Percentiles rank a stretch among this genome's conserved stretches.
Conservation (phyloP, 2,329 filamentous ascomycete genomes). For the Monosporascus sp. region DNA sequence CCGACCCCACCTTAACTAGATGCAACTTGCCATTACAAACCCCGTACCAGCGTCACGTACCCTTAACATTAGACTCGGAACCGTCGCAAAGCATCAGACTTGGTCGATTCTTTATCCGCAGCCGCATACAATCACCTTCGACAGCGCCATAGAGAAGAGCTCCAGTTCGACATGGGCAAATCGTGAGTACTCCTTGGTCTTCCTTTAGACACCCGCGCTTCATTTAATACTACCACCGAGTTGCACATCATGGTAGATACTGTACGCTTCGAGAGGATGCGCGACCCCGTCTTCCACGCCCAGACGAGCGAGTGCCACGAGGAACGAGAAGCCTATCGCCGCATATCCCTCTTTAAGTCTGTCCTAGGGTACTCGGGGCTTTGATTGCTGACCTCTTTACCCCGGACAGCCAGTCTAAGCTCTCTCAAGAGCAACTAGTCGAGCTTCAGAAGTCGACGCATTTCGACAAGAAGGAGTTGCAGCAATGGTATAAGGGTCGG, state of each 20-base stretch:
- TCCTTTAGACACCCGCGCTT: neutral
- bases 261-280: neutral
- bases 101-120: neutral
- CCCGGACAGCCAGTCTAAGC: conserved; percentile 81
- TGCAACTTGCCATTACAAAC: neutral
- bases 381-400: neutral
- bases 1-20: neutral
- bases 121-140: neutral
- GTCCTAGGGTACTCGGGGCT: no score
- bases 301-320: neutral
- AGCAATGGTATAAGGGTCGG: conserved; percentile 99
- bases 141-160: neutral
- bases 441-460: conserved; percentile 96
- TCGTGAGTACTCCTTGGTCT: neutral
- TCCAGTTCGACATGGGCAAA: neutral
- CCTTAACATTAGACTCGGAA: neutral
- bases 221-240: neutral
- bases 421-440: conserved; percentile 90
- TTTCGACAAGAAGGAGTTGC: conserved; percentile 99
- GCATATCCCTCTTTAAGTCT: no score
- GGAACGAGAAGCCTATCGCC: no score
- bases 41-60: neutral
- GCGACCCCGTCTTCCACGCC: neutral
- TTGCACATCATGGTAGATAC: neutral
- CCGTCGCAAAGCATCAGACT: neutral